phyloP scores from a whole-genome alignment of 371 early-diverging fungal species.

The Mucor racemosus region DNA sequence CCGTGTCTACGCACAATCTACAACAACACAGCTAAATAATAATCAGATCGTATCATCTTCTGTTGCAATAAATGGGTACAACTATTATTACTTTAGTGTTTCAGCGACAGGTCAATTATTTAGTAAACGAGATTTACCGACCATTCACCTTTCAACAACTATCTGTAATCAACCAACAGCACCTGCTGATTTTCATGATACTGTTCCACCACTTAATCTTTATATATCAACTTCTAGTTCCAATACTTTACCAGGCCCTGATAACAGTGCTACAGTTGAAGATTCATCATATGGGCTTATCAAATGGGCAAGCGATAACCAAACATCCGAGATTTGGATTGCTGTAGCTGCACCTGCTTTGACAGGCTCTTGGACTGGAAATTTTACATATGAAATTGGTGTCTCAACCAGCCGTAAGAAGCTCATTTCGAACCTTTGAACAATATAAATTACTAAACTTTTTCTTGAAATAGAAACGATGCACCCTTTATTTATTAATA shows the following conservation, averaged over 20 bases:
- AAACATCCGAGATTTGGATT: conserved; percentile 39
- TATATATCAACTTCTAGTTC: conserved; percentile 48
- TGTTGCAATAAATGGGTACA: conserved; percentile 8
- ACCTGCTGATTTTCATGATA: conserved; percentile 30
- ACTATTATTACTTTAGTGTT: conserved; percentile 29
- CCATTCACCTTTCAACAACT: conserved; percentile 37
- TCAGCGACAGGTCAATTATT: conserved; percentile 18
- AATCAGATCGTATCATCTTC: conserved; percentile 18
- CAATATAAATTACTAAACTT: neutral
- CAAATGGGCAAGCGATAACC: conserved; percentile 37
- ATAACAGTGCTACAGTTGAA: conserved; percentile 36
- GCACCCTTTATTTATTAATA: conserved; percentile 34
- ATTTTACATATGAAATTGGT: conserved; percentile 62
- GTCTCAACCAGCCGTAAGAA: conserved; percentile 57
- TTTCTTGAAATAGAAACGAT: conserved; percentile 26
- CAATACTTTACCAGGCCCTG: conserved; percentile 54
- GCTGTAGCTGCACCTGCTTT: conserved; percentile 49
- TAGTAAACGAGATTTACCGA: conserved; percentile 18
- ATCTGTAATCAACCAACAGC: conserved; percentile 44
- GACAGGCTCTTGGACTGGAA: conserved; percentile 45
- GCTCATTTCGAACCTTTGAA: neutral
- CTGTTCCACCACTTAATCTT: conserved; percentile 43
- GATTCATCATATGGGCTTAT: conserved; percentile 36
- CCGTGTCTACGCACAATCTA: conserved; percentile 9
- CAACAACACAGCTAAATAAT: conserved; percentile 18